phyloP scores from a whole-genome alignment of 768 basidiomycete genomes.

The Mycena floridula region DNA sequence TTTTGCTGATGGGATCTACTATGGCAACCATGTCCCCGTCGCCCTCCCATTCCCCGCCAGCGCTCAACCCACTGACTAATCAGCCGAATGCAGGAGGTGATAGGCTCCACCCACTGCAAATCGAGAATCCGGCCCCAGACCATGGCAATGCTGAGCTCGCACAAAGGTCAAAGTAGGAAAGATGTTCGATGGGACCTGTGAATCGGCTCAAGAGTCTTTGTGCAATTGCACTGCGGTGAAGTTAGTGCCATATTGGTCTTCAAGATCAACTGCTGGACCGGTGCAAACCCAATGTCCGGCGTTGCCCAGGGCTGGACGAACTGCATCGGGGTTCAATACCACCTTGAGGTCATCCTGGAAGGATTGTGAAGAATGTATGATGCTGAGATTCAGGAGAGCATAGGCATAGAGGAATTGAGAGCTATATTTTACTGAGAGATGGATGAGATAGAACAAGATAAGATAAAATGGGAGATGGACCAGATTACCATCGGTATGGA shows the following conservation, averaged over 20 bases:
- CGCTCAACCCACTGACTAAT: constrained; percentile 20
- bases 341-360: constrained; percentile 24
- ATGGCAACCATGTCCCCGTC: constrained; percentile 21
- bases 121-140: too few species aligned
- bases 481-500: constrained; percentile 66
- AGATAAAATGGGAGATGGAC: constrained; percentile 30
- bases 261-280: constrained; percentile 9
- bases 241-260: constrained; percentile 25
- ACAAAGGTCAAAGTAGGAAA: too few species aligned
- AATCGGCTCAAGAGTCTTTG: constrained; percentile 78
- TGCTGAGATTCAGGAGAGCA: constrained; percentile 75
- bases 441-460: constrained; percentile 1
- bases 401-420: constrained; percentile 86
- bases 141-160: constrained; percentile 64
- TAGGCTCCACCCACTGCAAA: too few species aligned
- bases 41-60: too few species aligned
- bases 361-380: constrained; percentile 76
- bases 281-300: constrained; percentile 8
- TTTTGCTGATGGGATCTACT: too few species aligned
- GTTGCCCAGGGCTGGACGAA: constrained; percentile 40
- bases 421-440: constrained; percentile 58
- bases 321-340: constrained; percentile 52
- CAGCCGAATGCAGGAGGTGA: too few species aligned
- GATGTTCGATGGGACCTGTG: too few species aligned
- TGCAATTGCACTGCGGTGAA: constrained; percentile 77